These are phyloP conservation scores for Dryas integrifolia DNA, from an alignment of 331 rosid genomes.

Conservation along the genomic window DNA sequence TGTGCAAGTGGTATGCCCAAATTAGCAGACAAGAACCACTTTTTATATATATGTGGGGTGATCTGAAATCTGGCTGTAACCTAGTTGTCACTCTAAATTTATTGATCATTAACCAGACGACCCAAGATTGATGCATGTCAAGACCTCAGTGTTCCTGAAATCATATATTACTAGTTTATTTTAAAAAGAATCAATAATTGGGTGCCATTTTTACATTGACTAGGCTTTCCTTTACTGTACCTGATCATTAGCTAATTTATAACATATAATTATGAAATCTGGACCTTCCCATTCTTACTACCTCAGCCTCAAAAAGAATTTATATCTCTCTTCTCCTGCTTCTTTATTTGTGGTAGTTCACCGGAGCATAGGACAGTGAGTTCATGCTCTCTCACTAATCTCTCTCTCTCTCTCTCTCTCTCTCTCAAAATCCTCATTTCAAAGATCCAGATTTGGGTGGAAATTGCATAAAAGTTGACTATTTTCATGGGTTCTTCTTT, in stretches of 20 bases:
- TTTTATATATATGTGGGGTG: constrained; percentile 20
- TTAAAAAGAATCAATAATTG: constrained; percentile 17
- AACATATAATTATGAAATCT: constrained; percentile 9
- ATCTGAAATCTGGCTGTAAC: constrained; percentile 46
- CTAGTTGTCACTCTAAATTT: constrained; percentile 36
- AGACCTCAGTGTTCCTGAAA: neutral
- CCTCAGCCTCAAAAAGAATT: neutral
- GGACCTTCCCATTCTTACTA: constrained; percentile 16
- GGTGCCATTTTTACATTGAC: neutral
- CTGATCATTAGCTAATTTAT: constrained; percentile 22
- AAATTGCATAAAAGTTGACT: constrained; percentile 9
- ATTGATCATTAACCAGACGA: neutral
- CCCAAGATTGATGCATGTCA: constrained; percentile 1
- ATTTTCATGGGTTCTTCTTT: constrained; percentile 11
- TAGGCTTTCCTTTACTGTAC: neutral
- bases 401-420: constrained; percentile 18
- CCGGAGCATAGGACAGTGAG: constrained; percentile 22
- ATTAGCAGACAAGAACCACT: constrained; percentile 37
- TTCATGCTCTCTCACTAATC: constrained; percentile 7
- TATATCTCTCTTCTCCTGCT: neutral
- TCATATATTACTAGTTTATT: neutral
- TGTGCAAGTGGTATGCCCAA: neutral
- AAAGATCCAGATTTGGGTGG: constrained; percentile 24
- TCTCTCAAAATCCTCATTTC: constrained; percentile 11
- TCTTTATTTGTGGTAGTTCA: constrained; percentile 30